phyloP scores from a whole-genome alignment of 768 basidiomycete species.

The Mycena indigotica region DNA sequence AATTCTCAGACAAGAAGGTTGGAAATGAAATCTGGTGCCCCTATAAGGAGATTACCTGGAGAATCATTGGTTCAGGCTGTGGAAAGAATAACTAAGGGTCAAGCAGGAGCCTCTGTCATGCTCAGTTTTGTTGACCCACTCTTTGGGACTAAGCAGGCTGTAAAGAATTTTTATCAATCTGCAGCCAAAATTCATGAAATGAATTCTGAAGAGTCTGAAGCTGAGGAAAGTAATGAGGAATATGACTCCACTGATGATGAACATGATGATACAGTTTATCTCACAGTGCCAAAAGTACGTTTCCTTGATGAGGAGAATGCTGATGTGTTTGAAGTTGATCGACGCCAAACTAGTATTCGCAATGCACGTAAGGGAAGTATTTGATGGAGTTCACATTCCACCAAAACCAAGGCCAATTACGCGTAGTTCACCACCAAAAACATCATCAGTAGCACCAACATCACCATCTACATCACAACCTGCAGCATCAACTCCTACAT shows the following conservation, averaged over 20 bases:
- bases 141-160: background rate
- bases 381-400: background rate
- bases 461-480: background rate
- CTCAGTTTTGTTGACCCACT: background rate
- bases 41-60: background rate
- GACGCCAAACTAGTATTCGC: background rate
- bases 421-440: background rate
- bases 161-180: background rate
- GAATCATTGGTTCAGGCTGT: background rate
- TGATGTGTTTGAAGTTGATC: background rate
- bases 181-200: background rate
- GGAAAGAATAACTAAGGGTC: background rate
- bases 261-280: background rate
- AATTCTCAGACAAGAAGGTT: background rate
- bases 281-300: background rate
- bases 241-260: background rate
- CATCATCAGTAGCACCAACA: background rate
- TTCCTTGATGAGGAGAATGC: background rate
- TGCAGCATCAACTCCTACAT: background rate
- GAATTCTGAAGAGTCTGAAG: background rate
- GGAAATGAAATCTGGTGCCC: background rate
- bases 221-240: background rate
- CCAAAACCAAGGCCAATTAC: background rate
- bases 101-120: background rate
- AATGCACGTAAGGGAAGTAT: background rate